Base-by-base conservation (phyloP, 768 basidiomycete species). In the Tulasnella calospora region DNA sequence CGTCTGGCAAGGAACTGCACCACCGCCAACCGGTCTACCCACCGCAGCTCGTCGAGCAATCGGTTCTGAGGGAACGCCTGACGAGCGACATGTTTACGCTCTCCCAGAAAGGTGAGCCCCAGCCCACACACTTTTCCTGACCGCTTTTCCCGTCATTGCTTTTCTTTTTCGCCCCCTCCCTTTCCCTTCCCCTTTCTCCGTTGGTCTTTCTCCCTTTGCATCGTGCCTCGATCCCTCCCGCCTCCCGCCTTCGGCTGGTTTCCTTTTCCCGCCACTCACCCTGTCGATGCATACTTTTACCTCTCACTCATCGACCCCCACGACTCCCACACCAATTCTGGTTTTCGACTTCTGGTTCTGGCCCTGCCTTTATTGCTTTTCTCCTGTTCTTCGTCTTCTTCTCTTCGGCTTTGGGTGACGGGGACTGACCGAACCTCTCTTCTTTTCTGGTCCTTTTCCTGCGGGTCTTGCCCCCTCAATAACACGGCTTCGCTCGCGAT, bases 51-150 rank as follows among this genome's bases (percentile, higher is more conserved):
- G 77, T 78, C 44, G 77, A 78, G 77, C 77, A 78, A n/a, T 78
- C 77, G 9, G 77, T 78, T 21, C 44, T 78, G 27, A 44, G 77
- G 40, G 77, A 78, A 71, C 77, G 77, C 33, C 70, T 78, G 30
- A 78, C 77, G 27, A 78, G 77, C 47, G 77, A 78, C 40, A 78
- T 78, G 77, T 78, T 78, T 46, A 78, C 77, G 17, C 77, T 78
- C 38, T 78, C 77, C 30, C 77, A 78, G 55, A 78, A 78, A 78
- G 77, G 77, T 78, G 40, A 40, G 77, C 72, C n/a, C n/a, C 3
- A 21, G 13, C 61, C 61, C 61, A 27, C 61, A 27, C 61, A 1
- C 23, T 27, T 30, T 67, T 27, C 23, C 33, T 67, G 55, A 3
- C 21, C 38, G 27, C 38, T 30, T 41, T n/a, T 74, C 19, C 33